phyloP scores from a whole-genome alignment of 352 stramenopile species.

The Thraustochytrium striatum region DNA sequence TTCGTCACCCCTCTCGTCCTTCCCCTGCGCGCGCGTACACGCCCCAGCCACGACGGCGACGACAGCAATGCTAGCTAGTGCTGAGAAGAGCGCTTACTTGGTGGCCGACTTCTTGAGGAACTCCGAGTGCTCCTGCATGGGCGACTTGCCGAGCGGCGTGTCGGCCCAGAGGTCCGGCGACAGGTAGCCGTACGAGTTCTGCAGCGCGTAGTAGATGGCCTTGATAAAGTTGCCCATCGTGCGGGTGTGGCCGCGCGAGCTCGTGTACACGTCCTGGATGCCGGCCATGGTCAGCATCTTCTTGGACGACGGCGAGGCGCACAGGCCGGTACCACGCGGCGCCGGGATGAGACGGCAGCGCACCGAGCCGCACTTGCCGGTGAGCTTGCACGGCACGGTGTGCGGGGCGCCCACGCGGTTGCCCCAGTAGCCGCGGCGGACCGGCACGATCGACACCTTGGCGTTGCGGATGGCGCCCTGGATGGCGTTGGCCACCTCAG shows the following conservation, averaged over 20 bases:
- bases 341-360: conserved; percentile 97
- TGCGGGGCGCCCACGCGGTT: conserved; percentile 81
- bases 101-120: conserved; percentile 86
- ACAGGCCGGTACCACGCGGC: conserved; percentile 97
- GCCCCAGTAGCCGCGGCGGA: conserved; percentile 99
- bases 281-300: conserved; percentile 98
- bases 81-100: not conserved
- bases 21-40: not conserved
- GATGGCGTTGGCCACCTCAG: conserved; percentile 98
- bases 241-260: conserved; percentile 91
- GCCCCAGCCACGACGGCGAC: not conserved
- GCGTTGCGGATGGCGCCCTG: conserved; percentile 97
- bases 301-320: conserved; percentile 94
- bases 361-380: conserved; percentile 98
- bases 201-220: conserved; percentile 96
- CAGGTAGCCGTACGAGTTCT: conserved; percentile 96
- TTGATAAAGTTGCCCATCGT: conserved; percentile 99
- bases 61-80: not conserved
- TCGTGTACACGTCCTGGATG: conserved; percentile 97
- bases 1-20: not conserved
- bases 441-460: conserved; percentile 96
- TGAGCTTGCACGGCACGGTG: conserved; percentile 98
- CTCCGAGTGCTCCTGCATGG: conserved; percentile 99
- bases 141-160: conserved; percentile 80
- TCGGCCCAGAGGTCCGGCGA: conserved; percentile 98